Evolutionary conservation across 2,329 filamentous ascomycete species (phyloP).

Genomic region (Claviceps fusiformis): DNA sequence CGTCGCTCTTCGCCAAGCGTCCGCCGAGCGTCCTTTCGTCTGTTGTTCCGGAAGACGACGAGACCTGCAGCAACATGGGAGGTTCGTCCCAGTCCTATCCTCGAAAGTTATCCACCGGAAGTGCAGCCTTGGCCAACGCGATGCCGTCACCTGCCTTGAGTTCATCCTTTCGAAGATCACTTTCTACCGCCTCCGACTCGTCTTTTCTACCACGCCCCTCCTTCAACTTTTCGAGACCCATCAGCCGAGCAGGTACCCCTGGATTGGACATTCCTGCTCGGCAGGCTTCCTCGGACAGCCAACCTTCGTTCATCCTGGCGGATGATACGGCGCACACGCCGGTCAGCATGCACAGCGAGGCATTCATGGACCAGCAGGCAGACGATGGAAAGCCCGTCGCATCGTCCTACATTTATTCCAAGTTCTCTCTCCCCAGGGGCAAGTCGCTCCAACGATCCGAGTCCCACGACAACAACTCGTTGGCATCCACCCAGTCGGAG

Average conservation of each 20-base stretch:
- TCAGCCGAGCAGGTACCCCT: constrained; percentile 59
- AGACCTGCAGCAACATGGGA: constrained; percentile 40
- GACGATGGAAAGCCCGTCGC: constrained; percentile 37
- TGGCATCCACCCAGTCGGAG: constrained; percentile 49
- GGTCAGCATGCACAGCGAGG: constrained; percentile 58
- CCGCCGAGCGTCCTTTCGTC: constrained; percentile 51
- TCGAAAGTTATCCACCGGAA: constrained; percentile 69
- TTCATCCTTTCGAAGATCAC: constrained; percentile 56
- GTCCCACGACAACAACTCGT: constrained; percentile 37
- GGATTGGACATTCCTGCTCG: constrained; percentile 43
- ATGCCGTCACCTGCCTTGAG: constrained; percentile 44
- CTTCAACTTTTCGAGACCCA: constrained; percentile 87
- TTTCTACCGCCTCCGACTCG: constrained; percentile 71
- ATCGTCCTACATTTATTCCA: constrained; percentile 75
- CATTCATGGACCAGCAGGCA: constrained; percentile 40
- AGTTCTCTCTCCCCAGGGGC: constrained; percentile 70
- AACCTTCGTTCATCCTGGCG: constrained; percentile 46
- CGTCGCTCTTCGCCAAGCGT: constrained; percentile 34
- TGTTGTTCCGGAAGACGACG: constrained; percentile 56
- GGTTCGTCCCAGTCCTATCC: constrained; percentile 47
- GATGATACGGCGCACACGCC: constrained; percentile 57
- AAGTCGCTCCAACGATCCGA: constrained; percentile 62
- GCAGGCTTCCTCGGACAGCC: constrained; percentile 54
- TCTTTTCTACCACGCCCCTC: constrained; percentile 61
- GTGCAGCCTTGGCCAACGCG: constrained; percentile 30